Conservation (phyloP, 2,329 filamentous ascomycete species). For the Alternaria atra region DNA sequence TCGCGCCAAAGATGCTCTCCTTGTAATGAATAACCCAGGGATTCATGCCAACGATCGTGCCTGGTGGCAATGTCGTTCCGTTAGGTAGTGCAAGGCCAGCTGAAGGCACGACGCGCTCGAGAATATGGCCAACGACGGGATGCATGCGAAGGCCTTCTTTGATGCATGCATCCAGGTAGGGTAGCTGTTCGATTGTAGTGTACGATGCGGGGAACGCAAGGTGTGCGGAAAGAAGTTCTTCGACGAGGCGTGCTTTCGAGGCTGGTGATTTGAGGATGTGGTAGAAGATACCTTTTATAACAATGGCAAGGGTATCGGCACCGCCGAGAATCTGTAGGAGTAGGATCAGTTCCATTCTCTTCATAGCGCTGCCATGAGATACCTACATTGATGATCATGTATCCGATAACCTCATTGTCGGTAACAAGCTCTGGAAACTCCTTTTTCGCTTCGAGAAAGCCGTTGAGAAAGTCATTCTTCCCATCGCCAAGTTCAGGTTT, state of each 20-base stretch:
- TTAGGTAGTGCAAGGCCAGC: conserved; percentile 27
- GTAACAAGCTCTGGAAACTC: conserved; percentile 31
- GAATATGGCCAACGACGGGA: conserved; percentile 45
- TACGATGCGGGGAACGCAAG: conserved; percentile 32
- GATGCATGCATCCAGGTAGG: conserved; percentile 58
- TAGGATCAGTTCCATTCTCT: background rate
- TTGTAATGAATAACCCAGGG: conserved; percentile 41
- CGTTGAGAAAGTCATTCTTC: conserved; percentile 34
- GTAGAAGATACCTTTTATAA: conserved; percentile 39
- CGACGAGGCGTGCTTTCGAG: conserved; percentile 29
- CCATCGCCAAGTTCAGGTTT: conserved; percentile 24
- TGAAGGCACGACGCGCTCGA: conserved; percentile 44
- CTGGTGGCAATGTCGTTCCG: conserved; percentile 37
- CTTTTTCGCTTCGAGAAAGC: conserved; percentile 31
- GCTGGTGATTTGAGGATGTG: conserved; percentile 34
- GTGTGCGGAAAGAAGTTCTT: conserved; percentile 33
- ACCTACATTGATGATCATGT: conserved; percentile 45
- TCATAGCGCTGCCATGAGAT: background rate
- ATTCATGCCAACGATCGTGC: conserved; percentile 46
- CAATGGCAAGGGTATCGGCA: conserved; percentile 40
- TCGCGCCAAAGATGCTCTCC: conserved; percentile 30
- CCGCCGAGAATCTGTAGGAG: conserved; percentile 39
- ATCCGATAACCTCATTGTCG: conserved; percentile 43
- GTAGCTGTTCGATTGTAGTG: conserved; percentile 38
- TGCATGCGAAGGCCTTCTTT: conserved; percentile 59